Evolutionary conservation across 306 rosid species (phyloP).

Genomic region (Rosa persica): DNA sequence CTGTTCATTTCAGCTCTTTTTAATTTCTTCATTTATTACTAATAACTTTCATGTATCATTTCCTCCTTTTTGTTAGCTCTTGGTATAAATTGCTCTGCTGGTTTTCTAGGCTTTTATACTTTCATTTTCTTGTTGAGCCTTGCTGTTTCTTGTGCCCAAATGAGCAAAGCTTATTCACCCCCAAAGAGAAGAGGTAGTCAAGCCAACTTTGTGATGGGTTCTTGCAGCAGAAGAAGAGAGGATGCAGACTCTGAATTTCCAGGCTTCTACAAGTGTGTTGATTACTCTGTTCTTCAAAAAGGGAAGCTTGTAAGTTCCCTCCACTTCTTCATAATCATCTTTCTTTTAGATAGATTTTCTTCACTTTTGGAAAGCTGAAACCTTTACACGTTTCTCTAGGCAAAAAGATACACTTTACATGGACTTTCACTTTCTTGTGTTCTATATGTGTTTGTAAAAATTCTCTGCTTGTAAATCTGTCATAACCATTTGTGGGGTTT

Average conservation of each 20-base stretch:
- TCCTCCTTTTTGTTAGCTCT: too few relatives aligned
- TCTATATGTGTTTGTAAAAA: neutral
- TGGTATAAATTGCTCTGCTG: too few relatives aligned
- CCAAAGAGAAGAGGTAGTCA: neutral
- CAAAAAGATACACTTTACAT: neutral
- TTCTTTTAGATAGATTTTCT: neutral
- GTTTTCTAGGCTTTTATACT: neutral
- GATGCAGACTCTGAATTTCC: neutral
- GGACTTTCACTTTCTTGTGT: neutral
- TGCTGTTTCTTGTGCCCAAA: neutral
- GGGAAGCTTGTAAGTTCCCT: neutral
- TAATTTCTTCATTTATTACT: too few relatives aligned
- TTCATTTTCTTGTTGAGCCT: neutral
- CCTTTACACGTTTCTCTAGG: neutral
- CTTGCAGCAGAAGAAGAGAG: constrained; percentile 5
- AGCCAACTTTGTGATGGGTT: neutral
- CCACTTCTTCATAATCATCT: neutral
- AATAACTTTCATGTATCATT: too few relatives aligned
- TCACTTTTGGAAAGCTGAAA: neutral
- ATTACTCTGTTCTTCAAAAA: neutral
- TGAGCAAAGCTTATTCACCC: neutral
- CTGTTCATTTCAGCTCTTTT: too few relatives aligned
- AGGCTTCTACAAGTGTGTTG: neutral
- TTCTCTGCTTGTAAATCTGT: neutral
- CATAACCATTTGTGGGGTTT: neutral